Base-by-base conservation (phyloP, 257 asterid species). In the Solanum boliviense region DNA sequence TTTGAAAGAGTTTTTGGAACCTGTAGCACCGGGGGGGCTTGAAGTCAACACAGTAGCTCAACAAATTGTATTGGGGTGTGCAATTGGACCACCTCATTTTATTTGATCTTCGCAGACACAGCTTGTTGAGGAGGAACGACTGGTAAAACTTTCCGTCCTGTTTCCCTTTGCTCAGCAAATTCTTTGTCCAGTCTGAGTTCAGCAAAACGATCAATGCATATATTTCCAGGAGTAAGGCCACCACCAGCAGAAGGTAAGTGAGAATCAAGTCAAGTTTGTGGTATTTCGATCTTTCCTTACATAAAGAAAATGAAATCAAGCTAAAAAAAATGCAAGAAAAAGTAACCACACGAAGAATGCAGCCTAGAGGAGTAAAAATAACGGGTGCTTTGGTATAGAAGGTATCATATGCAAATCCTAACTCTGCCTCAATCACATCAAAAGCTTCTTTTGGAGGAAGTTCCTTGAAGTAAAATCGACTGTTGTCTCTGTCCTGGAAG, bases 401-500 rank as follows among this genome's bases (percentile, higher is more conserved):
- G 90, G 90, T 89, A 35, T 92, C 95, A 23, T 89, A 92, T 71
- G 93, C 90, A 83, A 92, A 91, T 5, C 92, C 91, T 84, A 93
- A 93, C 74, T 93, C 95, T 18, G 89, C 84, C 91, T 91, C 95
- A 21, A 92, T 89, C n/a, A 91, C 94, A 21, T 15, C 38, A 82
- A 93, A 92, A 84, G 93, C 94, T 31, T 90, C 7, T 6, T 23
- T 0, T 0, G 89, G 18, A 0, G 13, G 0, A 35, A 89, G 90
- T 7, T 1, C 6, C 86, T 32, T 84, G 90, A 93, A 92, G 89
- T 89, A 90, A 38, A 78, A 86, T 62, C 9, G 87, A 89, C 94
- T 92, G 84, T 83, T 85, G 76, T 93, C 94, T 41, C 90, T 89
- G 88, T 93, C 93, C 62, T 93, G 93, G 87, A 91, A 92, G 23